Percentiles rank a stretch among this genome's conserved stretches.
Evolutionary conservation across 352 stramenopile genomes (phyloP).

Genomic region (Phytophthora hibernalis): DNA sequence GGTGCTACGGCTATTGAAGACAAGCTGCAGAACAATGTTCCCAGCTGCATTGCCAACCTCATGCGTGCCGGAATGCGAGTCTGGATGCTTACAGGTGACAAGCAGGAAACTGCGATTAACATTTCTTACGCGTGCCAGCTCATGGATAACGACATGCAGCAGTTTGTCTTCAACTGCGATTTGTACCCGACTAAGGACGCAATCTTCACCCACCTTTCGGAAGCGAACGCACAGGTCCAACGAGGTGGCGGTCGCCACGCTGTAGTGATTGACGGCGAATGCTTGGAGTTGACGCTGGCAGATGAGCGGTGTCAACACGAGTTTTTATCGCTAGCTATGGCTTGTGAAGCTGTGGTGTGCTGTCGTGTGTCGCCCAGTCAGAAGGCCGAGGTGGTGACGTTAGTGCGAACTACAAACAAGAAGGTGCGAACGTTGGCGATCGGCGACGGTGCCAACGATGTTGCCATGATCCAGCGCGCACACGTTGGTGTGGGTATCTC

Average conservation of each 20-base stretch:
- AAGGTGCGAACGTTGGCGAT: slow-evolving; percentile 86
- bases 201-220: slow-evolving; percentile 42
- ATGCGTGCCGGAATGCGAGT: slow-evolving; percentile 90
- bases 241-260: slow-evolving; percentile 46
- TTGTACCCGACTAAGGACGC: slow-evolving; percentile 62
- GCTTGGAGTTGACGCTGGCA: slow-evolving; percentile 63
- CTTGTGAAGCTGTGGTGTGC: slow-evolving; percentile 79
- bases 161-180: slow-evolving; percentile 72
- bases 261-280: slow-evolving; percentile 77
- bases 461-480: slow-evolving; percentile 94
- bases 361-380: slow-evolving; percentile 86
- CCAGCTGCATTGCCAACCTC: slow-evolving; percentile 86
- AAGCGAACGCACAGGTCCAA: slow-evolving; percentile 42
- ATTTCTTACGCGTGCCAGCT: slow-evolving; percentile 93
- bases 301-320: slow-evolving; percentile 59
- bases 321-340: slow-evolving; percentile 77
- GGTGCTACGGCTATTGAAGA: slow-evolving; percentile 95
- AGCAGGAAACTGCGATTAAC: slow-evolving; percentile 95
- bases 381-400: slow-evolving; percentile 81
- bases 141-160: slow-evolving; percentile 89
- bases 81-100: slow-evolving; percentile 95
- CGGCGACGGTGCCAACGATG: slow-evolving; percentile 95
- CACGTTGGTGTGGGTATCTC: slow-evolving; percentile 93
- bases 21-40: slow-evolving; percentile 92
- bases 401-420: slow-evolving; percentile 62